A percentile compares a stretch with the other conserved stretches of the same genome.
Conservation (phyloP, 148 eudicot genomes). For the Salicornia ramosissima region DNA sequence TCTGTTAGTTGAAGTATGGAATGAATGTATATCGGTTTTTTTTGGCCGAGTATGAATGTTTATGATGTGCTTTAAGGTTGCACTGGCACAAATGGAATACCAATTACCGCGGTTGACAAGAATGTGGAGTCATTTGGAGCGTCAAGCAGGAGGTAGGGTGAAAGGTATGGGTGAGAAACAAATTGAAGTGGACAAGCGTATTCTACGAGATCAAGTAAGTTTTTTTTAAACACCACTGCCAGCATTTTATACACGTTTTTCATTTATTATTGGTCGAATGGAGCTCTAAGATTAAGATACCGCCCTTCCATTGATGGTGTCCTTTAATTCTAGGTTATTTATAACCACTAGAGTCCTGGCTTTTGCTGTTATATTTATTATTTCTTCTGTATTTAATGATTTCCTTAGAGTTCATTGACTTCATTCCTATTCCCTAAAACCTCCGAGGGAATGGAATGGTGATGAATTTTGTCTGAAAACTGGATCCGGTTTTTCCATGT, state of each 20-base stretch:
- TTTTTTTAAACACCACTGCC: constrained; percentile 1
- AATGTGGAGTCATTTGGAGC: constrained; percentile 99
- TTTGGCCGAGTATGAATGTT: constrained; percentile 8
- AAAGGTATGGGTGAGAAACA: constrained; percentile 99
- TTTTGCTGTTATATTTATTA: too few species aligned
- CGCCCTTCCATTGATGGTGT: not conserved
- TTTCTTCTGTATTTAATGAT: too few species aligned
- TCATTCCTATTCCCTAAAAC: too few species aligned
- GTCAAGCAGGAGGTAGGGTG: constrained; percentile 95
- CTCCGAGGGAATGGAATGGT: not conserved
- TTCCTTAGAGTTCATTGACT: too few species aligned
- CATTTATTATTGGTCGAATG: not conserved
- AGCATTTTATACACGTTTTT: not conserved
- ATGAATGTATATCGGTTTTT: not conserved
- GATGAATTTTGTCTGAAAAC: not conserved
- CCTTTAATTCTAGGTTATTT: not conserved
- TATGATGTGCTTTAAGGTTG: constrained; percentile 41
- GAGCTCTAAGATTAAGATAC: not conserved
- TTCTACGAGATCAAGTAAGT: constrained; percentile 84
- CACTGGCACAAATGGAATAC: constrained; percentile 96
- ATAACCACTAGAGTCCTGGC: too few species aligned
- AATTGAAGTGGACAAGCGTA: constrained; percentile 99
- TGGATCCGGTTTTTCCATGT: not conserved
- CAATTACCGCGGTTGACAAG: constrained; percentile 86
- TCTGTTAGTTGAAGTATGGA: not conserved